Percentiles rank a stretch among this genome's conserved stretches.
These are phyloP conservation scores for Lichtheimia hyalospora DNA, from an alignment of 371 early-diverging fungal species.

Conservation along the genomic window DNA sequence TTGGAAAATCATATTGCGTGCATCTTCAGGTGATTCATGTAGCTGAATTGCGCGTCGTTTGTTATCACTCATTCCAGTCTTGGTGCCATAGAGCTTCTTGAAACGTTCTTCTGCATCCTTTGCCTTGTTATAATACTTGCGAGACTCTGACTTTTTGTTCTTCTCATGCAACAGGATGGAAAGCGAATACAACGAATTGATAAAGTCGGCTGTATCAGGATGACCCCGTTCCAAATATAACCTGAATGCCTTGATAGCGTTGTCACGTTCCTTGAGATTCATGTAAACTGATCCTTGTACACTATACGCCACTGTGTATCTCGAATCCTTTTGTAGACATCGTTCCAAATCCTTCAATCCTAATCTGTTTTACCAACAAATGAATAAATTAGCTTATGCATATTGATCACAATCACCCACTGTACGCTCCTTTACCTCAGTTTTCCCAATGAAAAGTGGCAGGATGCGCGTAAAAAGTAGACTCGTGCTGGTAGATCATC, in stretches of 20 bases:
- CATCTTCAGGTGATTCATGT: constrained; percentile 45
- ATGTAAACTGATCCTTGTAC: constrained; percentile 60
- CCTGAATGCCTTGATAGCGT: constrained; percentile 59
- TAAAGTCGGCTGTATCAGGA: constrained; percentile 58
- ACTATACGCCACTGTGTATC: constrained; percentile 56
- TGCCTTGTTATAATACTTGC: constrained; percentile 52
- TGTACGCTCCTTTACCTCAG: constrained; percentile 31
- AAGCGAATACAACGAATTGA: constrained; percentile 60
- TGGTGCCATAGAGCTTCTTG: constrained; percentile 56
- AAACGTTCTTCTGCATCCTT: constrained; percentile 58
- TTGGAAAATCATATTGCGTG: constrained; percentile 29
- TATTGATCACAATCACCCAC: no score
- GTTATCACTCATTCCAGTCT: constrained; percentile 55
- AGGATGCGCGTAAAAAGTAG: constrained; percentile 61
- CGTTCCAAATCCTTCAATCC: constrained; percentile 65
- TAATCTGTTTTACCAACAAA: constrained; percentile 12
- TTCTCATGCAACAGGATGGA: constrained; percentile 49
- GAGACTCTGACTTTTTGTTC: constrained; percentile 55
- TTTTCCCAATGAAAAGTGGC: constrained; percentile 57
- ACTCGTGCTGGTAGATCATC: constrained; percentile 58
- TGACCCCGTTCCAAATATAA: constrained; percentile 53
- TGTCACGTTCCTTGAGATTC: constrained; percentile 52
- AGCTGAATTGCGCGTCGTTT: constrained; percentile 53
- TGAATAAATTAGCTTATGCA: no score
- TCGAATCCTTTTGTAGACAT: constrained; percentile 50